These are phyloP conservation scores for Candida smagusa DNA, from an alignment of 1,139 yeast species.

Conservation along the genomic window DNA sequence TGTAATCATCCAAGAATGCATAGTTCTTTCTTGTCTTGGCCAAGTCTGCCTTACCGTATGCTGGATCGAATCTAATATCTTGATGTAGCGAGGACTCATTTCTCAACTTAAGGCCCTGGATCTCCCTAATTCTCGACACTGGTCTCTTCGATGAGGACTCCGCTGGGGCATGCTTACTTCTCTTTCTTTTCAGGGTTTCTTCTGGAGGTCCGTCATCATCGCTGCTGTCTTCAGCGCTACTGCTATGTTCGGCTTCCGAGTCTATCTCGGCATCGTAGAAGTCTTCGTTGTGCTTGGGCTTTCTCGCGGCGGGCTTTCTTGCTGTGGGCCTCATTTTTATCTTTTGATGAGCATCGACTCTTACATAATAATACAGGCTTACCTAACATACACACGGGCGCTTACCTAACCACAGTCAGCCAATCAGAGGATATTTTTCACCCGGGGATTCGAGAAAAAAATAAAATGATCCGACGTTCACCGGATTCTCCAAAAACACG, in stretches of 20 bases:
- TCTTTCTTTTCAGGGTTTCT: conserved; percentile 18
- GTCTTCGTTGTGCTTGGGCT: conserved; percentile 5
- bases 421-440: too few relatives aligned
- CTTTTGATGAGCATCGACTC: too few relatives aligned
- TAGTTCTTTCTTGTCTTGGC: conserved; percentile 68
- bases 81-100: conserved; percentile 43
- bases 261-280: conserved; percentile 4
- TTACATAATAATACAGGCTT: too few relatives aligned
- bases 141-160: conserved; percentile 69
- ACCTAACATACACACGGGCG: too few relatives aligned
- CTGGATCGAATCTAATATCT: conserved; percentile 88
- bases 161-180: conserved; percentile 75
- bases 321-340: too few relatives aligned
- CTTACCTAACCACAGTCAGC: too few relatives aligned
- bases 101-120: conserved; percentile 56
- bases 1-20: conserved; percentile 79
- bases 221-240: conserved; percentile 11
- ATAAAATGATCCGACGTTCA: too few relatives aligned
- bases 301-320: too few relatives aligned
- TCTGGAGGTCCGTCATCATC: conserved; percentile 20
- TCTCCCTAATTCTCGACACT: conserved; percentile 67
- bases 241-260: conserved; percentile 4
- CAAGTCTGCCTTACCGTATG: conserved; percentile 79
- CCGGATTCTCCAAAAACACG: too few relatives aligned
- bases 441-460: too few relatives aligned